phyloP scores from a whole-genome alignment of 805 yeast genomes.

The Nakazawaea wyomingensis region DNA sequence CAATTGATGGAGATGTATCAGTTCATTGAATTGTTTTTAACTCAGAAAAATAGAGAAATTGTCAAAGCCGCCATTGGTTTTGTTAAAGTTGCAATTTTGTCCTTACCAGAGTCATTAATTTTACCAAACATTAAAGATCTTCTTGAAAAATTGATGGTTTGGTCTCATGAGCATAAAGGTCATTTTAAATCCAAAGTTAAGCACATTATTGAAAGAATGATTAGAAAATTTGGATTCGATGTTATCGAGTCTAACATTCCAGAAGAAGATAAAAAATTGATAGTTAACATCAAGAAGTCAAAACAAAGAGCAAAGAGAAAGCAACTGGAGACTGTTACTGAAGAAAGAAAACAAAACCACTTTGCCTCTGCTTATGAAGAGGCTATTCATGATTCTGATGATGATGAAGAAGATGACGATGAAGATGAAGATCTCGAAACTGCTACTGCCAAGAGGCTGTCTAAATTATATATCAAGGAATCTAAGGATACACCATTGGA shows the following conservation, averaged over 20 bases:
- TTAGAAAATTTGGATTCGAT: conserved; percentile 88
- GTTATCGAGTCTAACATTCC: conserved; percentile 81
- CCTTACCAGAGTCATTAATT: conserved; percentile 75
- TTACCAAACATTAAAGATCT: conserved; percentile 60
- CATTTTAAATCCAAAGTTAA: conserved; percentile 91
- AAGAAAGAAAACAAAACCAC: conserved; percentile 25
- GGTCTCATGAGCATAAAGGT: conserved; percentile 96
- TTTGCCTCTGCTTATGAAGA: conserved; percentile 88
- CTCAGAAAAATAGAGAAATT: conserved; percentile 88
- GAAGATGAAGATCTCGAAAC: conserved; percentile 21
- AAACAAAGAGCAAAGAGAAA: conserved; percentile 81
- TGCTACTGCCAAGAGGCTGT: conserved; percentile 20
- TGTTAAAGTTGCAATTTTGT: conserved; percentile 80
- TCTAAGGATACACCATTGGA: conserved; percentile 74
- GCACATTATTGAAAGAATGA: conserved; percentile 86
- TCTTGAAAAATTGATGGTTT: conserved; percentile 69
- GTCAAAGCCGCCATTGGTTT: conserved; percentile 94
- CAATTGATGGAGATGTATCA: conserved; percentile 70
- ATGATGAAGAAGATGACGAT: conserved; percentile 44
- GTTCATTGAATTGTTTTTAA: conserved; percentile 83
- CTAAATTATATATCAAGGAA: conserved; percentile 70
- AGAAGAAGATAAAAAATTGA: conserved; percentile 78
- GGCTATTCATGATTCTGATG: conserved; percentile 72
- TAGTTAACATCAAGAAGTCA: conserved; percentile 79
- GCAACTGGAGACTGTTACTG: conserved; percentile 33